Conservation (phyloP, 129 eudicot species). For the Artemisia annua region DNA sequence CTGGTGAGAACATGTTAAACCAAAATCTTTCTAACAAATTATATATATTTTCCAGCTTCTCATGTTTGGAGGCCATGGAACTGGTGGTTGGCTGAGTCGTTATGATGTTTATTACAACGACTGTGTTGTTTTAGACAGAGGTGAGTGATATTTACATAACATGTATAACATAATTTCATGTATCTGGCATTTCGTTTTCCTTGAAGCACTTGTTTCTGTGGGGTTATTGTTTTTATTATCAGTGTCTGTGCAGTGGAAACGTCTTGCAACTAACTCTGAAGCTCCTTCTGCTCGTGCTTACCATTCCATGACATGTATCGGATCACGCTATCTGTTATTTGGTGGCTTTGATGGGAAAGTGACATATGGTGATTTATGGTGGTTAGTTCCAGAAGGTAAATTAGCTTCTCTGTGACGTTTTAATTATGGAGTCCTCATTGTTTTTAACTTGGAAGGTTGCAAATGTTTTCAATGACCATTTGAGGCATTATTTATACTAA, state of each 20-base stretch:
- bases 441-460: neutral
- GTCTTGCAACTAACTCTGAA: slow-evolving; percentile 67
- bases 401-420: slow-evolving; percentile 28
- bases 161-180: neutral
- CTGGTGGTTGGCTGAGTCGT: slow-evolving; percentile 99
- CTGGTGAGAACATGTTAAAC: neutral
- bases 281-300: slow-evolving; percentile 92
- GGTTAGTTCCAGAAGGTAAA: slow-evolving; percentile 98
- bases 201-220: neutral
- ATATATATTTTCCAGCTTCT: slow-evolving; percentile 55
- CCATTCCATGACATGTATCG: slow-evolving; percentile 83
- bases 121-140: slow-evolving; percentile 86
- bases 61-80: slow-evolving; percentile 97
- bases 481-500: neutral
- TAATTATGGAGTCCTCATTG: neutral
- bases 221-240: slow-evolving; percentile 32
- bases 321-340: slow-evolving; percentile 80
- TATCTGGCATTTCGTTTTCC: slow-evolving; percentile 9
- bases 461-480: neutral
- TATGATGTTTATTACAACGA: slow-evolving; percentile 93
- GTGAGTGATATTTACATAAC: slow-evolving; percentile 46
- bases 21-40: neutral
- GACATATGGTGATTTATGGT: slow-evolving; percentile 94
- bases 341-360: slow-evolving; percentile 97
- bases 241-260: slow-evolving; percentile 98